phyloP scores from a whole-genome alignment of 768 basidiomycete genomes.

The Agaricus blazei region DNA sequence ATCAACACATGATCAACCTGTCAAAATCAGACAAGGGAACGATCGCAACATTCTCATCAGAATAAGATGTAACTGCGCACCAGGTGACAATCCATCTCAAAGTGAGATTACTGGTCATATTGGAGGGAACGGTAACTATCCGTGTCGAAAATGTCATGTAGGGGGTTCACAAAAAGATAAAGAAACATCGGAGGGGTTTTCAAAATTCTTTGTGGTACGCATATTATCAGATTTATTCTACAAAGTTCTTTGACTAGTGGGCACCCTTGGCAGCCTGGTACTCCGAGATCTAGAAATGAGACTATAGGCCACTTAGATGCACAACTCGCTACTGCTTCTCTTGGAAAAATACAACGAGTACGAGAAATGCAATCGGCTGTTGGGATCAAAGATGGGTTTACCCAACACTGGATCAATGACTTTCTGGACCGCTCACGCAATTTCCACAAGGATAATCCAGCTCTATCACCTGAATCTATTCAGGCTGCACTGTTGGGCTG shows the following conservation, averaged over 20 bases:
- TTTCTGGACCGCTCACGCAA: slow-evolving; percentile 19
- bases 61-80: slow-evolving; percentile 22
- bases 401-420: slow-evolving; percentile 32
- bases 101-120: slow-evolving; percentile 33
- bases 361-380: slow-evolving; percentile 22
- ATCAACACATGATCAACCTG: slow-evolving; percentile 24
- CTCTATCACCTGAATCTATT: slow-evolving; percentile 13
- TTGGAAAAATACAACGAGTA: slow-evolving; percentile 24
- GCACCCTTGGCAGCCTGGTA: slow-evolving; percentile 3
- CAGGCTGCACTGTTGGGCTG: slow-evolving; percentile 21
- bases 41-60: slow-evolving; percentile 20
- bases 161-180: slow-evolving; percentile 30
- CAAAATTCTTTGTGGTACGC: slow-evolving; percentile 20
- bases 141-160: slow-evolving; percentile 33
- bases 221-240: too few relatives aligned
- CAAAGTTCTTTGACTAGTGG: too few relatives aligned
- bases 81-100: slow-evolving; percentile 36
- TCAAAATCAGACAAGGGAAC: slow-evolving; percentile 25
- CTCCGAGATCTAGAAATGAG: slow-evolving; percentile 15
- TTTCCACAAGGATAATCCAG: slow-evolving; percentile 17
- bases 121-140: slow-evolving; percentile 32
- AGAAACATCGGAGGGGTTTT: slow-evolving; percentile 27
- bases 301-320: slow-evolving; percentile 19
- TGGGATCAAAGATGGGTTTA: slow-evolving; percentile 34
- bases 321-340: slow-evolving; percentile 26